Evolutionary conservation across 2,329 filamentous ascomycete species (phyloP).

Genomic region (Fusarium haematococcum): DNA sequence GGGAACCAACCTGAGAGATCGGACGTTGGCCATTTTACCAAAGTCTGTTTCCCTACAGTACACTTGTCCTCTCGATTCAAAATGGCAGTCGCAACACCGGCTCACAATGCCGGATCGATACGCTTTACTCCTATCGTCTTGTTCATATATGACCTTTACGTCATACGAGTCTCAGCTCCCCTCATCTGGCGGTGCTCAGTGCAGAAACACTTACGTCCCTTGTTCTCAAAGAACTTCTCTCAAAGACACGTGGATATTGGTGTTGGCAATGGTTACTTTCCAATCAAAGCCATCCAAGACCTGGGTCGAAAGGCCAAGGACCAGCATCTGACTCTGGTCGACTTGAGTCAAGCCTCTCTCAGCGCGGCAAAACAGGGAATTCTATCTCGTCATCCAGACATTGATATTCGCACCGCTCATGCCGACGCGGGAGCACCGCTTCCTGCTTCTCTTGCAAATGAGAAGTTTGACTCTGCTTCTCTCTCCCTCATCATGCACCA

Average conservation of each 20-base stretch:
- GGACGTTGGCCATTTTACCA: not conserved
- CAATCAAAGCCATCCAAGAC: not conserved
- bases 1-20: not conserved
- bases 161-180: slow-evolving; percentile 11
- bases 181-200: slow-evolving; percentile 10
- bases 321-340: slow-evolving; percentile 10
- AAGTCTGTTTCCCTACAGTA: not conserved
- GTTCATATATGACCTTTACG: slow-evolving; percentile 8
- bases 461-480: slow-evolving; percentile 7
- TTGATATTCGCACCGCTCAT: not conserved
- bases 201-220: not conserved
- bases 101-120: slow-evolving; percentile 8
- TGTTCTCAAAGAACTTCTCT: slow-evolving; percentile 15
- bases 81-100: not conserved
- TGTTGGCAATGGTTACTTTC: slow-evolving; percentile 21
- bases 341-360: slow-evolving; percentile 14
- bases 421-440: slow-evolving; percentile 3
- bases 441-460: not conserved
- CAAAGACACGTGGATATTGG: slow-evolving; percentile 17
- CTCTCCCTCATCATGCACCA: slow-evolving; percentile 13
- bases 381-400: not conserved
- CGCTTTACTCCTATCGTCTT: slow-evolving; percentile 11
- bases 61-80: not conserved
- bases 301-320: not conserved
- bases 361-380: slow-evolving; percentile 3